These are phyloP conservation scores for Pseudogymnoascus sp. DNA, from an alignment of 2,329 filamentous ascomycete genomes.

Conservation along the genomic window DNA sequence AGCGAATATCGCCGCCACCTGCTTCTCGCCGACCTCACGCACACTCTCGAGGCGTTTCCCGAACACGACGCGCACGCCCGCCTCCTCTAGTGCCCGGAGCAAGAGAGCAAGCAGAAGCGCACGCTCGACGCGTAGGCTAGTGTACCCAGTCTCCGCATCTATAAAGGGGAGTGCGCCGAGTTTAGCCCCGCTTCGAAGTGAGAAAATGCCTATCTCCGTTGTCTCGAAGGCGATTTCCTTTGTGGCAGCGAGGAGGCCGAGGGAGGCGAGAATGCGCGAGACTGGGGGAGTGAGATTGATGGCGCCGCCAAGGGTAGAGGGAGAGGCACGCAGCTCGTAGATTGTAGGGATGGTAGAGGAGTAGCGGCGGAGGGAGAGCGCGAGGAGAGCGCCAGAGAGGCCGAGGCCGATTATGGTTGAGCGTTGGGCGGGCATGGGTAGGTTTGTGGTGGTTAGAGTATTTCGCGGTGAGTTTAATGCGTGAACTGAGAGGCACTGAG, in stretches of 20 bases:
- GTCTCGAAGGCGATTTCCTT: conserved; percentile 17
- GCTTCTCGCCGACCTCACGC: conserved; percentile 5
- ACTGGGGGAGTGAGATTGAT: conserved; percentile 40
- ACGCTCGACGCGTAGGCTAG: conserved; percentile 24
- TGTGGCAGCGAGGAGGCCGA: conserved; percentile 26
- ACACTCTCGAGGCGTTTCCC: conserved; percentile 1
- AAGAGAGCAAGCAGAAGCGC: conserved; percentile 22
- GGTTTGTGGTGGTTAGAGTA: background rate
- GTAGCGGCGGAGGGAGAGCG: conserved; percentile 38
- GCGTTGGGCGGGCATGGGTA: background rate
- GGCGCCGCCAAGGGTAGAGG: conserved; percentile 37
- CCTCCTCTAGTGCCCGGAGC: conserved; percentile 14
- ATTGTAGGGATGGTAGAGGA: conserved; percentile 33
- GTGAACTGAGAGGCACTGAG: background rate
- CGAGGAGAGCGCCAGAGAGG: conserved; percentile 41
- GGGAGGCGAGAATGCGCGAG: conserved; percentile 34
- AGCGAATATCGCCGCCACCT: conserved; percentile 20
- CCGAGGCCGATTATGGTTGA: conserved; percentile 39
- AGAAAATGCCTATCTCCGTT: conserved; percentile 23
- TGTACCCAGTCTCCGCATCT: conserved; percentile 5
- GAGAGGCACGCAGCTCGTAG: conserved; percentile 38
- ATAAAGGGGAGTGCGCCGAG: conserved; percentile 18
- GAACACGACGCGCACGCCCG: conserved; percentile 14
- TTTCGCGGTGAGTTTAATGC: background rate
- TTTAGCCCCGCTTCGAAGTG: conserved; percentile 22